These are phyloP conservation scores for Grifola frondosa DNA, from an alignment of 1,284 basidiomycete genomes.

Conservation along the genomic window DNA sequence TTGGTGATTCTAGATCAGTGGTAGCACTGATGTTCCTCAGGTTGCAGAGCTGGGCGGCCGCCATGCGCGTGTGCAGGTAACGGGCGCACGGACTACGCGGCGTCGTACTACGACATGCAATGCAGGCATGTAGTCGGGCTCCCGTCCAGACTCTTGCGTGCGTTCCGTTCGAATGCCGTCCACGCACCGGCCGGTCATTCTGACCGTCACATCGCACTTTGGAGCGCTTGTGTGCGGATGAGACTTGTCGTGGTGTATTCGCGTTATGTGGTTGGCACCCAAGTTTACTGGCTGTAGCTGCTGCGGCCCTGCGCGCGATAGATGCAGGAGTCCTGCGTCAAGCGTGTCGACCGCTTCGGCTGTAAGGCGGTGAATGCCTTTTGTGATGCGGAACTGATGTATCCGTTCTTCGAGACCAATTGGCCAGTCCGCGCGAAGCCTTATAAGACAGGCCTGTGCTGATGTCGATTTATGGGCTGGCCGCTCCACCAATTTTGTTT, in stretches of 20 bases:
- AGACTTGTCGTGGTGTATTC: slow-evolving; percentile 15
- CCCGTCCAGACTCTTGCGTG: slow-evolving; percentile 29
- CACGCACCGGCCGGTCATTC: slow-evolving; percentile 57
- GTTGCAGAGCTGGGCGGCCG: too few relatives aligned
- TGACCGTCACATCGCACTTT: slow-evolving; percentile 53
- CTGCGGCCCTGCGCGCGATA: slow-evolving; percentile 29
- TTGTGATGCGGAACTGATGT: slow-evolving; percentile 28
- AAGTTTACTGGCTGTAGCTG: slow-evolving; percentile 12
- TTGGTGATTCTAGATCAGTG: slow-evolving; percentile 73
- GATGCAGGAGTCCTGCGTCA: slow-evolving; percentile 25
- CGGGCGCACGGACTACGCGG: slow-evolving; percentile 22
- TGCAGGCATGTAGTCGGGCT: too few relatives aligned
- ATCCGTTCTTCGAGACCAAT: slow-evolving; percentile 8
- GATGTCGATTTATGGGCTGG: slow-evolving; percentile 1
- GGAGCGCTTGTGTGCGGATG: slow-evolving; percentile 30
- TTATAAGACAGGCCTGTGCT: not conserved
- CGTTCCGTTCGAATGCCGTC: too few relatives aligned
- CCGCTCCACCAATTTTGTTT: too few relatives aligned
- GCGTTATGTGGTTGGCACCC: too few relatives aligned
- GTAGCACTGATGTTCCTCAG: not conserved
- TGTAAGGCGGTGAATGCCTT: slow-evolving; percentile 39
- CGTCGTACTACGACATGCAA: slow-evolving; percentile 31
- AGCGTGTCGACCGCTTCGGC: slow-evolving; percentile 35
- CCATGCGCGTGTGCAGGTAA: slow-evolving; percentile 46
- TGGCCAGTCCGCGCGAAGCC: not conserved